Evolutionary conservation across 768 basidiomycete species (phyloP).

Genomic region (Lactarius psammicola): DNA sequence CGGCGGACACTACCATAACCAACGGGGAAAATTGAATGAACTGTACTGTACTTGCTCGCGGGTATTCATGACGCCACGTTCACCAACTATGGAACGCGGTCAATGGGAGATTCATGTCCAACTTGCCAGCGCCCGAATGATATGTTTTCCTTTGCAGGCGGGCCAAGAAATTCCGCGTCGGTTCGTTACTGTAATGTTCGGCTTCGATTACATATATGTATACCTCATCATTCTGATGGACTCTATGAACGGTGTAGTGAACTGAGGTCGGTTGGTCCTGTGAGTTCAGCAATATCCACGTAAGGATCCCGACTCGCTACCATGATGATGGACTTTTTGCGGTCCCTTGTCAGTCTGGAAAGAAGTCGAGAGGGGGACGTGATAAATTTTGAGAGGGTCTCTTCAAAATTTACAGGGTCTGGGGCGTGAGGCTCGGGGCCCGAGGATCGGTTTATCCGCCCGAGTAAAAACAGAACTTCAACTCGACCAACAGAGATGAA

Average conservation of each 20-base stretch:
- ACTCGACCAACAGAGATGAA: background rate
- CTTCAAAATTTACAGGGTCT: background rate
- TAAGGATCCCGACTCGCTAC: background rate
- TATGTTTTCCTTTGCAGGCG: background rate
- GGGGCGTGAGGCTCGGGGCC: background rate
- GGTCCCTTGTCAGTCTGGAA: background rate
- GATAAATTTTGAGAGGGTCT: background rate
- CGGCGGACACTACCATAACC: background rate
- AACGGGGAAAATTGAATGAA: background rate
- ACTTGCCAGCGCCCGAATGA: background rate
- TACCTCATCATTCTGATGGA: background rate
- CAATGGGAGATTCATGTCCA: background rate
- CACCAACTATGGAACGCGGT: background rate
- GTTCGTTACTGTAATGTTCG: background rate
- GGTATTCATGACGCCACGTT: background rate
- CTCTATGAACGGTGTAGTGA: background rate
- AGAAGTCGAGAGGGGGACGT: background rate
- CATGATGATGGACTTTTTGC: background rate
- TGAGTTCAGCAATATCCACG: background rate
- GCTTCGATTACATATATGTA: background rate
- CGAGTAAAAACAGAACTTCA: background rate
- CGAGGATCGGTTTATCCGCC: background rate
- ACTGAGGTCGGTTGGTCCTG: background rate
- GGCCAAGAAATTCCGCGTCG: background rate
- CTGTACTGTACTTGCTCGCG: background rate